Base-by-base conservation (phyloP, 2,329 filamentous ascomycete genomes). In the Daldinia eschscholtzii region DNA sequence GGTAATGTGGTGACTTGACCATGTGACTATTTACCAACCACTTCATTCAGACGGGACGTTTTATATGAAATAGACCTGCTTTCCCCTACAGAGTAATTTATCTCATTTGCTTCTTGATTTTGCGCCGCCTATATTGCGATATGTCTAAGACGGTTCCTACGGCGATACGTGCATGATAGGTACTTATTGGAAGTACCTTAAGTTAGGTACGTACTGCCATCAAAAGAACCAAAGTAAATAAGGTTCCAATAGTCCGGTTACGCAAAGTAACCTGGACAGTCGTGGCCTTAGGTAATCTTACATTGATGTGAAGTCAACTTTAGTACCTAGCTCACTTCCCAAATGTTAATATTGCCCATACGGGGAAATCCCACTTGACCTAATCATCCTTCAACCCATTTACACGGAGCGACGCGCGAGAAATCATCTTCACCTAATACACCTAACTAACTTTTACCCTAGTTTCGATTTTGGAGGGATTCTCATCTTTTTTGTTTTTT, bases 1-100 rank as follows among this genome's bases (percentile, higher is more conserved):
- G 52, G 55, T 69, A 66, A 63, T 39, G 57, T 61, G 58, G 46
- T 57, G 59, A 67, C 42, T 61, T 55, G 56, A 55, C 39, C 67
- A 61, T 63, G 59, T 69, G 63, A 69, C 42, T 41, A 56, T 41
- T 62, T 33, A 35, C 57, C 66, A 57, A 59, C 61, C 61, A 56
- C 57, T 35, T 50, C 52, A 33, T 65, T 44, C 52, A 23, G 18
- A 56, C 13, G n/a, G 50, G 20, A 35, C 53, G 33, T 53, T 53
- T 56, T 64, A 26, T 57, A 57, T 44, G 26, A 57, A 57, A 42
- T 30, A 30, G 9, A 18, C 39, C 26, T 30, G 15, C n/a, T 9
- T 57, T 41, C 23, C 26, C 12, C 20, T 33, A 28, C 26, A n/a
- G 5, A 30, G 46, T 9, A 6, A 35, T 9, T 52, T 52, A 18